A percentile compares a stretch with the other conserved stretches of the same genome.
Evolutionary conservation across 257 asterid genomes (phyloP).

Genomic region (Fraxinus quadrangulata): DNA sequence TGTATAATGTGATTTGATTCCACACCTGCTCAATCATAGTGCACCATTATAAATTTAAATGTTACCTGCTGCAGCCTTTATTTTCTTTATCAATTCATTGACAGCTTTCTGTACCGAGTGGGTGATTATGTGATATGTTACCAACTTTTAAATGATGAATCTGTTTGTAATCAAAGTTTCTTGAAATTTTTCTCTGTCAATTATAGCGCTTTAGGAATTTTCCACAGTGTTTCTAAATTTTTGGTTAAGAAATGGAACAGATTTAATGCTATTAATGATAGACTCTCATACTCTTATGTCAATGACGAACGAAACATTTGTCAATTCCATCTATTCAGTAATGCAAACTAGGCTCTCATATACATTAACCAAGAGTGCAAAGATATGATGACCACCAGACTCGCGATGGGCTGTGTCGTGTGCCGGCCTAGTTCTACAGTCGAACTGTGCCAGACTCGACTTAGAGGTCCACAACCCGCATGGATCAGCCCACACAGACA

Average conservation of each 20-base stretch:
- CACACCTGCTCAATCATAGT: slow-evolving; percentile 38
- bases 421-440: too few species aligned
- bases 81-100: slow-evolving; percentile 14
- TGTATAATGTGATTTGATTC: slow-evolving; percentile 38
- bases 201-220: background rate
- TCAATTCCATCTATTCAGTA: too few species aligned
- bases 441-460: too few species aligned
- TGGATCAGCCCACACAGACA: too few species aligned
- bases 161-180: slow-evolving; percentile 26
- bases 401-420: slow-evolving; percentile 3
- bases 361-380: too few species aligned
- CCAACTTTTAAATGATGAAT: slow-evolving; percentile 49
- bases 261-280: background rate
- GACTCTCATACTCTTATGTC: background rate
- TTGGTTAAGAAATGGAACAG: background rate
- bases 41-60: slow-evolving; percentile 13
- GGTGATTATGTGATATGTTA: slow-evolving; percentile 40
- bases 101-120: slow-evolving; percentile 51
- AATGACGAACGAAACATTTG: background rate
- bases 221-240: too few species aligned
- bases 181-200: background rate
- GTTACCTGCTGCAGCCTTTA: slow-evolving; percentile 28
- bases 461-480: too few species aligned
- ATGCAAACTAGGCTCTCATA: too few species aligned
- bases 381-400: too few species aligned